Evolutionary conservation across 108 stramenopile species (phyloP).

Genomic region (Bacterosira constricta): DNA sequence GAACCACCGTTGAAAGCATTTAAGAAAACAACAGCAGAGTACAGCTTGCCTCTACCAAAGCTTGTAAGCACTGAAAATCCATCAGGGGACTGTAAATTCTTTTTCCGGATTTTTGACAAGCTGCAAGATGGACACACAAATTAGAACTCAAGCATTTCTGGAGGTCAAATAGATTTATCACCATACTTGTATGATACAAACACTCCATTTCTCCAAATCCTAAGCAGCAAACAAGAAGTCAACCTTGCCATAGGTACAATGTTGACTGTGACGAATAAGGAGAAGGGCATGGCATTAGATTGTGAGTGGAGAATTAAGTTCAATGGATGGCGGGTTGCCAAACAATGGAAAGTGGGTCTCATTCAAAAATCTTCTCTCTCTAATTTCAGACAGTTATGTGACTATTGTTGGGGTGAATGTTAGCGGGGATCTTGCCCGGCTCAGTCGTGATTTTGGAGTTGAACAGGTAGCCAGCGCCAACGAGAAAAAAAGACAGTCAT

Average conservation of each 20-base stretch:
- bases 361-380: constrained; percentile 3
- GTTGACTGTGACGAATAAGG: constrained; percentile 3
- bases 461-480: not conserved
- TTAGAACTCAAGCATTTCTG: not conserved
- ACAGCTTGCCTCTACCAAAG: not conserved
- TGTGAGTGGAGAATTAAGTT: constrained; percentile 19
- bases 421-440: constrained; percentile 29
- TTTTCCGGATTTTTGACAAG: constrained; percentile 7
- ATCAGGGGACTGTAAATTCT: constrained; percentile 6
- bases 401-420: constrained; percentile 29
- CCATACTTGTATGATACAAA: not conserved
- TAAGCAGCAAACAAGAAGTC: not conserved
- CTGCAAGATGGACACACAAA: constrained; percentile 2
- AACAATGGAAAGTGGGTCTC: constrained; percentile 12
- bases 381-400: not conserved
- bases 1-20: constrained; percentile 16
- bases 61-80: constrained; percentile 32
- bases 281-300: constrained; percentile 12
- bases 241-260: constrained; percentile 8
- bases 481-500: constrained; percentile 11
- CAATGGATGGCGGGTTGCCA: not conserved
- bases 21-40: not conserved
- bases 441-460: constrained; percentile 34
- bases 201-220: not conserved
- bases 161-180: not conserved